phyloP scores from a whole-genome alignment of 345 rosid genomes.

The Anacardium occidentale region DNA sequence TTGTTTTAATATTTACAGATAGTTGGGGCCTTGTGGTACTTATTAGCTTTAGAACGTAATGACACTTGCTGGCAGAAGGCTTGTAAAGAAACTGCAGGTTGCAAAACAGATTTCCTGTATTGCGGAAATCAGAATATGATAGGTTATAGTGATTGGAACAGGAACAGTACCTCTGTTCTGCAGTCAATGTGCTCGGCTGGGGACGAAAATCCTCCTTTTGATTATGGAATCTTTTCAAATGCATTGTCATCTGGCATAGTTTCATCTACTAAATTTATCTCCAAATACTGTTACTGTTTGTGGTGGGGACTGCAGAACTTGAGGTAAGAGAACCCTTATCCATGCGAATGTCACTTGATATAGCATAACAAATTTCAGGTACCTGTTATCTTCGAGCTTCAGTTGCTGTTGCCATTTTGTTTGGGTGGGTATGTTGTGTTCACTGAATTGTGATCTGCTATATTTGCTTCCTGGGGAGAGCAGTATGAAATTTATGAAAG shows the following conservation, averaged over 20 bases:
- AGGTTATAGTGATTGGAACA: constrained; percentile 55
- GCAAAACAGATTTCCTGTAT: constrained; percentile 55
- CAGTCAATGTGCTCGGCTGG: constrained; percentile 32
- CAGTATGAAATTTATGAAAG: background rate
- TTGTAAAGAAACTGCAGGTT: constrained; percentile 32
- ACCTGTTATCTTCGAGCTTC: background rate
- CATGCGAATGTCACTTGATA: background rate
- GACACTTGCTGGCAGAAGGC: constrained; percentile 72
- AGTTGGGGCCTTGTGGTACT: constrained; percentile 95
- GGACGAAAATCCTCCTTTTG: constrained; percentile 49
- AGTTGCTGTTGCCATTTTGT: background rate
- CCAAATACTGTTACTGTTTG: constrained; percentile 81
- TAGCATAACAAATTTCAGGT: background rate
- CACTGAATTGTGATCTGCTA: background rate
- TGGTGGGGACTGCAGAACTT: constrained; percentile 99
- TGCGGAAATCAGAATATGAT: constrained; percentile 59
- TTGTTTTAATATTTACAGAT: constrained; percentile 47
- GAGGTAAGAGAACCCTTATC: constrained; percentile 44
- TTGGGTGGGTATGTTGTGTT: background rate
- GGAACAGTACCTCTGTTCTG: constrained; percentile 33
- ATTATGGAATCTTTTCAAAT: constrained; percentile 65
- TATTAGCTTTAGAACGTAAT: constrained; percentile 77
- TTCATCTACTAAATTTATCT: constrained; percentile 67
- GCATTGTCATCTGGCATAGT: constrained; percentile 76
- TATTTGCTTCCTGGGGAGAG: background rate